Evolutionary conservation across 169 alveolate genomes (phyloP).

Genomic region (Sarcocystis neurona): DNA sequence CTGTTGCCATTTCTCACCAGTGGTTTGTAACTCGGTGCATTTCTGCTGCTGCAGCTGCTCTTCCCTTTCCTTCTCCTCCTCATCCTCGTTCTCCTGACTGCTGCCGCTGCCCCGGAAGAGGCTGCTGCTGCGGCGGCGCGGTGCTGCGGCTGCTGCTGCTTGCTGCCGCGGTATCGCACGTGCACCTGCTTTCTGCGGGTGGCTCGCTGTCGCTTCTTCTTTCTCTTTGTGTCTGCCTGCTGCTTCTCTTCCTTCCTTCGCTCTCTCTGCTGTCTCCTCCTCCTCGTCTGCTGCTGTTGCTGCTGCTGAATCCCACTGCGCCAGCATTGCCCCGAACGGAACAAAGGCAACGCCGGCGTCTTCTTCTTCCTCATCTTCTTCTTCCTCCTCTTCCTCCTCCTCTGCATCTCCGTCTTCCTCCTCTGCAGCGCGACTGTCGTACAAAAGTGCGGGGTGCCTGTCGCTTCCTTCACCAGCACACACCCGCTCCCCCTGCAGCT

Average conservation of each 20-base stretch:
- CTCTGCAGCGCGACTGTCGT: neutral
- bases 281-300: neutral
- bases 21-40: neutral
- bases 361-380: neutral
- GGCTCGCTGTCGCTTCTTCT: too few relatives aligned
- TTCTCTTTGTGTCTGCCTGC: neutral
- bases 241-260: neutral
- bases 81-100: neutral
- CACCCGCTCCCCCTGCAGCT: neutral
- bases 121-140: too few relatives aligned
- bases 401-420: neutral
- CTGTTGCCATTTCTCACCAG: neutral
- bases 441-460: neutral
- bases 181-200: too few relatives aligned
- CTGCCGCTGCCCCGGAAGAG: too few relatives aligned
- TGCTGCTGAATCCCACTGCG: neutral
- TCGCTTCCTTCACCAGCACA: neutral
- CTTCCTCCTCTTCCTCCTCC: neutral
- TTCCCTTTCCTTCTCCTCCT: neutral
- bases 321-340: neutral
- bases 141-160: too few relatives aligned
- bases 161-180: too few relatives aligned
- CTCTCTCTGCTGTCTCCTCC: neutral
- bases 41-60: neutral
- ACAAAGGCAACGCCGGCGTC: neutral